phyloP scores from a whole-genome alignment of 306 rosid species.

The Parietaria judaica region DNA sequence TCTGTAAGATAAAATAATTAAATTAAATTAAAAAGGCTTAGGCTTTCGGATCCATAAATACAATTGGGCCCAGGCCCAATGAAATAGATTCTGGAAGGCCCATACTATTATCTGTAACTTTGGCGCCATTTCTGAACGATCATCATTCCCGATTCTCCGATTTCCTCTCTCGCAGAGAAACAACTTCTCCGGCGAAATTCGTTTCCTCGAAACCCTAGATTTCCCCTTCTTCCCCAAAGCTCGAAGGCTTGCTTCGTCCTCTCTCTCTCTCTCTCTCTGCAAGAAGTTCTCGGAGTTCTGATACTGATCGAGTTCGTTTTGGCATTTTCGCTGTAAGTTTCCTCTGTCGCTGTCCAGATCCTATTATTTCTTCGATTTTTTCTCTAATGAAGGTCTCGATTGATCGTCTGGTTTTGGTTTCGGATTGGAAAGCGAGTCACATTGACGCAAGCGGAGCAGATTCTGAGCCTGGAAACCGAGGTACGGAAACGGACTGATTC shows the following conservation, averaged over 20 bases:
- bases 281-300: slow-evolving; percentile 6
- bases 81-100: background rate
- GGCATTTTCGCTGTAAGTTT: background rate
- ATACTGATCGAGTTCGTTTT: slow-evolving; percentile 10
- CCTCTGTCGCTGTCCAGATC: background rate
- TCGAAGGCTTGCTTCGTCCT: background rate
- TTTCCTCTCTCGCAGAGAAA: background rate
- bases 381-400: background rate
- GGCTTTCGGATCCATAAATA: background rate
- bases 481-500: too few relatives aligned
- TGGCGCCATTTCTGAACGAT: slow-evolving; percentile 21
- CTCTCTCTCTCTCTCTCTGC: background rate
- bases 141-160: background rate
- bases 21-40: too few relatives aligned
- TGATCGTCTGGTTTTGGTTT: background rate
- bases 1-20: too few relatives aligned
- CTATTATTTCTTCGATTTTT: background rate
- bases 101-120: background rate
- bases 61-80: background rate
- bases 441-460: background rate
- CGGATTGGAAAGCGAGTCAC: background rate
- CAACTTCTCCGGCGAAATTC: slow-evolving; percentile 41
- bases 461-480: slow-evolving; percentile 8
- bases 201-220: slow-evolving; percentile 16
- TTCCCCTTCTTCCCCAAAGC: background rate